Percentiles rank a stretch among this genome's conserved stretches.
Conservation (phyloP, 345 rosid species). For the Xanthoceras sorbifolium region DNA sequence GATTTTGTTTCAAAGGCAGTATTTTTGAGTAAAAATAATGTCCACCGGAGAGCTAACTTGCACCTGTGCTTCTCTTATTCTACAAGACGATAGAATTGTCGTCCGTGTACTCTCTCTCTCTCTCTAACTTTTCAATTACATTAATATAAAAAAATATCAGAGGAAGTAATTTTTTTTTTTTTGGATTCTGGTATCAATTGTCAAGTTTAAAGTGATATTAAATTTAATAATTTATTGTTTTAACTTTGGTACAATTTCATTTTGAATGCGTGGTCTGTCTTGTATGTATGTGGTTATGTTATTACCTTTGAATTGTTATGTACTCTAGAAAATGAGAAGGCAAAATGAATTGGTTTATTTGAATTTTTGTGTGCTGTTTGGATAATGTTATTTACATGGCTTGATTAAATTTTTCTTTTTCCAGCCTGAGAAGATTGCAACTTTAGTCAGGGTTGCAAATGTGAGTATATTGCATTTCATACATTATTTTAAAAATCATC, state of each 20-base stretch:
- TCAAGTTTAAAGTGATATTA: too few relatives aligned
- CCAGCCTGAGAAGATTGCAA: conserved; percentile 28
- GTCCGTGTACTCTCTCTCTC: conserved; percentile 8
- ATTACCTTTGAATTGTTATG: not conserved
- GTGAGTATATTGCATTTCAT: too few relatives aligned
- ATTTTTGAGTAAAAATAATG: too few relatives aligned
- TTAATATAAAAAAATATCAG: too few relatives aligned
- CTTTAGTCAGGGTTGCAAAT: conserved; percentile 11
- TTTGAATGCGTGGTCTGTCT: not conserved
- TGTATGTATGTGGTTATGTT: not conserved
- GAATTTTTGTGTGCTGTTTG: not conserved
- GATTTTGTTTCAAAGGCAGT: too few relatives aligned
- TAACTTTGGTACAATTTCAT: not conserved
- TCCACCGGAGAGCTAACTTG: conserved; percentile 24
- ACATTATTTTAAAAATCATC: too few relatives aligned
- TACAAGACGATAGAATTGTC: conserved; percentile 22
- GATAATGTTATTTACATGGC: not conserved
- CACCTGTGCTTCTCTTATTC: conserved; percentile 23
- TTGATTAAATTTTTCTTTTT: not conserved
- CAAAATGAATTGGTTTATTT: not conserved
- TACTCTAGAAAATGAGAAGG: not conserved
- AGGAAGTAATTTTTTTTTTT: too few relatives aligned
- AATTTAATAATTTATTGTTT: too few relatives aligned
- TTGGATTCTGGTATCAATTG: too few relatives aligned
- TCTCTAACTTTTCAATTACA: too few relatives aligned